These are phyloP conservation scores for Astrephomene gubernaculifera DNA, from an alignment of 139 green algal species.

Conservation along the genomic window DNA sequence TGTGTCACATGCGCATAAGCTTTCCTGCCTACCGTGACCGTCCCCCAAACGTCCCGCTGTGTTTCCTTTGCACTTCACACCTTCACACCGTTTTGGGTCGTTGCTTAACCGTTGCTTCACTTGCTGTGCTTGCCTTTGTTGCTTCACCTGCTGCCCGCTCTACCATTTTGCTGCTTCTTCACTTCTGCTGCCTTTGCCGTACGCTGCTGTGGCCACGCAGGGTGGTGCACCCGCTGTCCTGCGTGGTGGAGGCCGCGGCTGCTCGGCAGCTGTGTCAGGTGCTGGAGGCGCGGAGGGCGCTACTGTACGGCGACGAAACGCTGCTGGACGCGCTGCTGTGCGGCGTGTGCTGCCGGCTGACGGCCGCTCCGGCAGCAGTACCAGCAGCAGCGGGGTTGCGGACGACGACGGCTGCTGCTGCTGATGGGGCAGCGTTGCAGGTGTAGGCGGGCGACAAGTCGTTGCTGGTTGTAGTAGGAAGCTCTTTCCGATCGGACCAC, in stretches of 20 bases:
- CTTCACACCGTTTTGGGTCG: no score
- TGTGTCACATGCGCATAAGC: no score
- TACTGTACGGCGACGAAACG: conserved; percentile 7
- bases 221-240: conserved; percentile 39
- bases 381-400: background rate
- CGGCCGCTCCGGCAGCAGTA: background rate
- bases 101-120: no score
- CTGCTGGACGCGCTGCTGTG: conserved; percentile 32
- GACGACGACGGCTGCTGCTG: background rate
- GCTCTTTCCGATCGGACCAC: no score
- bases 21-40: no score
- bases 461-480: no score
- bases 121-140: no score
- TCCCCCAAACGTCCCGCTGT: no score
- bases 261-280: conserved; percentile 39
- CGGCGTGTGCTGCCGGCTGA: background rate
- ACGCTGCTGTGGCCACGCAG: background rate
- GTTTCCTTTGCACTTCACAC: no score
- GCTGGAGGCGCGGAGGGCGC: conserved; percentile 31
- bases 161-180: background rate
- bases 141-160: no score
- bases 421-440: no score
- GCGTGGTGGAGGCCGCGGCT: conserved; percentile 40
- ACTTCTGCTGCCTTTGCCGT: background rate
- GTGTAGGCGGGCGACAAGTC: no score